Evolutionary conservation across 176 grass and related monocot genomes (phyloP).

Genomic region (Oryza nivara): DNA sequence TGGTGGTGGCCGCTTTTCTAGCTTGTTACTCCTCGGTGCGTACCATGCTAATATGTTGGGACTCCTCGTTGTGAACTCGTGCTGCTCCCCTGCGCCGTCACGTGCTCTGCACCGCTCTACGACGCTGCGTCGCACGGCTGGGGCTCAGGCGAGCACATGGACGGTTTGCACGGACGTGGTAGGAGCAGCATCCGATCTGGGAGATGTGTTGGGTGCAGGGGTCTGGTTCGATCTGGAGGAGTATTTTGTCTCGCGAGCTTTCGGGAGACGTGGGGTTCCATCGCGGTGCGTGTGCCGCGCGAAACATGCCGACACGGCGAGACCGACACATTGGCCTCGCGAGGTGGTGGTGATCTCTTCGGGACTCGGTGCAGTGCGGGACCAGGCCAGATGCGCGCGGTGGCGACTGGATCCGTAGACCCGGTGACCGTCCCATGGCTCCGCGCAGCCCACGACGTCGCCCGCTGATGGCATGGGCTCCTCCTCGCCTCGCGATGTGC

Average conservation of each 20-base stretch:
- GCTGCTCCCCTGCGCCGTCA: background rate
- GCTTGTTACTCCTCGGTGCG: background rate
- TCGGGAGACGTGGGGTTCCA: background rate
- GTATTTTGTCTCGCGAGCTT: background rate
- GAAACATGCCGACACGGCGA: background rate
- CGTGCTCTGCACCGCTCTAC: background rate
- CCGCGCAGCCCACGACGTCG: too few species aligned
- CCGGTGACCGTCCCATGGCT: too few species aligned
- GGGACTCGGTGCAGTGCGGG: background rate
- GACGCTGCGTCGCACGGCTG: background rate
- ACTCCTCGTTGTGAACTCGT: background rate
- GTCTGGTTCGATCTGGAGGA: background rate
- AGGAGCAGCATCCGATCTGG: too few species aligned
- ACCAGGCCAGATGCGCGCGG: background rate
- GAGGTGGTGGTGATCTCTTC: constrained; percentile 9
- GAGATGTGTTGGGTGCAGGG: background rate
- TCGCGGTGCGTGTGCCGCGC: background rate
- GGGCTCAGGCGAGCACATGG: too few species aligned
- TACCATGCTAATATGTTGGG: background rate
- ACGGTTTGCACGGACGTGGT: too few species aligned
- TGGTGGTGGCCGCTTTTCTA: constrained; percentile 11
- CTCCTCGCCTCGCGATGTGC: too few species aligned
- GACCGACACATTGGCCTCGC: background rate
- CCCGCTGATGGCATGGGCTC: too few species aligned
- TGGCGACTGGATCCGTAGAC: too few species aligned